Evolutionary conservation across 129 eudicot species (phyloP).

Genomic region (Glebionis coronaria): DNA sequence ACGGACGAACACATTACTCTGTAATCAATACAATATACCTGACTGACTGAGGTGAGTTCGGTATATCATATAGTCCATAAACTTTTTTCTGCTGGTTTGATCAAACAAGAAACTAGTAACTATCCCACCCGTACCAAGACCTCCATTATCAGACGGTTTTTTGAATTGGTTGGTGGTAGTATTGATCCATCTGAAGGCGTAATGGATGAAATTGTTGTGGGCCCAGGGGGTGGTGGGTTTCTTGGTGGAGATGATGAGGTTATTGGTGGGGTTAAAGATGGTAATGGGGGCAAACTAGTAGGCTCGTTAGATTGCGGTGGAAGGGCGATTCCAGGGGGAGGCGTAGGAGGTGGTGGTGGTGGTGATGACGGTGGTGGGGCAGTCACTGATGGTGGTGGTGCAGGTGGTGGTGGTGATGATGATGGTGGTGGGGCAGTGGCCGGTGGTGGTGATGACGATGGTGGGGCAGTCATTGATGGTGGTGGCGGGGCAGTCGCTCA

Average conservation of each 20-base stretch:
- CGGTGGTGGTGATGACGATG: conserved; percentile 24
- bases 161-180: conserved; percentile 35
- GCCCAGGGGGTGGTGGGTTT: conserved; percentile 8
- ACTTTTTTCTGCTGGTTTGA: conserved; percentile 43
- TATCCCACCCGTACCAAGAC: conserved; percentile 43
- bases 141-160: conserved; percentile 32
- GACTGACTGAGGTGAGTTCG: conserved; percentile 57
- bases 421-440: no score
- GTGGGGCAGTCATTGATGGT: conserved; percentile 24
- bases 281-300: conserved; percentile 33
- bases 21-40: conserved; percentile 33
- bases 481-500: conserved; percentile 1
- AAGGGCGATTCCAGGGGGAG: no score
- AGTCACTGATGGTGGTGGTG: no score
- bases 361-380: conserved; percentile 36
- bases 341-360: conserved; percentile 35
- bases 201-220: conserved; percentile 26
- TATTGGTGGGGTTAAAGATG: no score
- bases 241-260: conserved; percentile 16
- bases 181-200: conserved; percentile 29
- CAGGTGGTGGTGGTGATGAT: conserved; percentile 14
- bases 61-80: conserved; percentile 32
- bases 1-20: not conserved
- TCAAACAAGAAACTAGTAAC: conserved; percentile 33
- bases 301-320: conserved; percentile 24